Base-by-base conservation (phyloP, 2,329 filamentous ascomycete species). In the Aspergillus sp. region DNA sequence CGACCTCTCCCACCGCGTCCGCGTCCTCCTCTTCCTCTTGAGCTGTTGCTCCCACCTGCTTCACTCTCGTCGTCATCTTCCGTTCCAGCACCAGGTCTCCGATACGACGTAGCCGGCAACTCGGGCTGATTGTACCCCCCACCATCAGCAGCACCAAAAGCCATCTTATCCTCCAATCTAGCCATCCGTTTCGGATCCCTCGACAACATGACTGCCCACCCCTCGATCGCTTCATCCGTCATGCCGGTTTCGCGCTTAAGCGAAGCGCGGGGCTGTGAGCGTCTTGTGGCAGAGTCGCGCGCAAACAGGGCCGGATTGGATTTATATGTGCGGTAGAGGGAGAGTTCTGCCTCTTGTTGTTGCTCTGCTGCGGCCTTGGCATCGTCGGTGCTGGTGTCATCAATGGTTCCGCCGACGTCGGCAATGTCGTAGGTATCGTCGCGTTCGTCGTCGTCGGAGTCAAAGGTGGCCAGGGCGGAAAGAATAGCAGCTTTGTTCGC, bases 361-460 rank as follows among this genome's bases (percentile, higher is more conserved):
- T 1, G 45, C 61, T 64, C 10, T 66, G 66, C 9, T 45, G 62
- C 13, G 77, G 77, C 60, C 85, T 82, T 55, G 5, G 85, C 21
- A 43, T 25, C 53, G 38, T 84, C 81, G n/a, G 86, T 82, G 3
- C 73, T 78, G 17, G 84, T 82, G 67, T 97, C 92, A 3, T 97
- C 92, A 3, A 97, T 88, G 0, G 91, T 91, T 21, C 94, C 93
- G 38, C 95, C 95, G 2, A 98, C 92, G 71, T 98, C 95, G 53
- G 88, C 91, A 1, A 89, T 87, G 69, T 99, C 95, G 72, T 99
- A 99, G 0, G 94, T 98, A 74, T 99, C 95, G 74, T 99, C 95
- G 38, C 92, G 87, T 78, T 99, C 95, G 74, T 99, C 95, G 67
- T 98, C 95, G 69, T 98, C 94, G 0, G 89, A 89, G 77, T 98